These are phyloP conservation scores for Sanghuangporus weigelae DNA, from an alignment of 1,284 basidiomycete genomes.

Conservation along the genomic window DNA sequence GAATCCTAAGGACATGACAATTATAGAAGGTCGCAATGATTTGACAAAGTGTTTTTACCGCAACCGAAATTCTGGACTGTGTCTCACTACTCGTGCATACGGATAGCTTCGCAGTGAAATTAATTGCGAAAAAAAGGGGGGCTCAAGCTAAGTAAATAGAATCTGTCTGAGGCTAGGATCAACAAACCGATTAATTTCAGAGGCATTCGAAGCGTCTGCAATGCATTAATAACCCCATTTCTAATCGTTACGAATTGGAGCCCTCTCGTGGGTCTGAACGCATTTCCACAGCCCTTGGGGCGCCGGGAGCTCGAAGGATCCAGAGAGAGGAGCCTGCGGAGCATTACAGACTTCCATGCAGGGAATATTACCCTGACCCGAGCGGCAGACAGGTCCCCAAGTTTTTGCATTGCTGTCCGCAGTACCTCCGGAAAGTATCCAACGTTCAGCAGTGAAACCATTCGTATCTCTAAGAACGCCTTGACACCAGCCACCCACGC, in stretches of 20 bases:
- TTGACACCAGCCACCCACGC: slow-evolving; percentile 11
- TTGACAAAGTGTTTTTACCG: no score
- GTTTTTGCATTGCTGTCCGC: not conserved
- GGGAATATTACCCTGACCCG: slow-evolving; percentile 1
- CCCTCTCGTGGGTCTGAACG: not conserved
- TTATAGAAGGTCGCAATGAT: no score
- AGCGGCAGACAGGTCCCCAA: slow-evolving; percentile 1
- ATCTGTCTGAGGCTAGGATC: not conserved
- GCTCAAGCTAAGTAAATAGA: no score
- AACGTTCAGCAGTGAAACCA: slow-evolving; percentile 7
- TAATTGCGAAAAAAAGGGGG: no score
- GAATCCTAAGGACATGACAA: no score
- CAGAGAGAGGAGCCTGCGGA: not conserved
- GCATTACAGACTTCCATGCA: not conserved
- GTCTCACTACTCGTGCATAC: no score
- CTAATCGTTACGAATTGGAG: not conserved
- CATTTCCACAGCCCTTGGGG: not conserved
- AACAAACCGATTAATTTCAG: not conserved
- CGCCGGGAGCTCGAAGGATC: not conserved
- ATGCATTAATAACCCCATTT: not conserved
- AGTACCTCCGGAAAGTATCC: not conserved
- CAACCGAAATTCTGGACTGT: no score
- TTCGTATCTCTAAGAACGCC: slow-evolving; percentile 2
- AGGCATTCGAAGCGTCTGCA: not conserved
- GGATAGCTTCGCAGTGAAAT: no score